Conservation (phyloP, 176 grass and related monocot species). For the Paspalum vaginatum region DNA sequence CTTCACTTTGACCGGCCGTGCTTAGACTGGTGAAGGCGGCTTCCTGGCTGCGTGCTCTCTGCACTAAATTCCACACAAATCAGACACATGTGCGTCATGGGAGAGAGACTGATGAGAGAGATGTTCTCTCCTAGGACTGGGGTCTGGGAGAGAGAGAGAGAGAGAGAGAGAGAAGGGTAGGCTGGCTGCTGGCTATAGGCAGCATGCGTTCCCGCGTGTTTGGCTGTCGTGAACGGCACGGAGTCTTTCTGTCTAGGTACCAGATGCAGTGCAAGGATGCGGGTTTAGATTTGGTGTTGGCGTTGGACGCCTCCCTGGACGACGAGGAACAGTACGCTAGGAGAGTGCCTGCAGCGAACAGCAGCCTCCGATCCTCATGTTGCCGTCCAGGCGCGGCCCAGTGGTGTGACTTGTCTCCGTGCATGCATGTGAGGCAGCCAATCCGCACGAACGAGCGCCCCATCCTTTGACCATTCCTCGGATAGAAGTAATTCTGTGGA, state of each 20-base stretch:
- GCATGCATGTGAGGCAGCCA: constrained; percentile 5
- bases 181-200: too few species aligned
- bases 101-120: constrained; percentile 3
- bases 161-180: background rate
- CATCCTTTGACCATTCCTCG: constrained; percentile 11
- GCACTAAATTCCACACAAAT: constrained; percentile 21
- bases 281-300: background rate
- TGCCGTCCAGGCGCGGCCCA: too few species aligned
- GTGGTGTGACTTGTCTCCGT: constrained; percentile 12
- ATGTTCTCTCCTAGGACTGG: background rate
- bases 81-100: constrained; percentile 3
- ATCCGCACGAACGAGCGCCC: constrained; percentile 30
- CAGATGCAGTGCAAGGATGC: constrained; percentile 14
- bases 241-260: background rate
- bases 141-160: background rate
- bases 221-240: constrained; percentile 64
- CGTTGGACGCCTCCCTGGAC: background rate
- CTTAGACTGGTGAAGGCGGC: constrained; percentile 35
- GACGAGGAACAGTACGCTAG: background rate
- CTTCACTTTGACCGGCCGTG: constrained; percentile 47
- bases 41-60: background rate
- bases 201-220: background rate
- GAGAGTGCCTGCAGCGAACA: background rate
- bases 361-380: background rate
- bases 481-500: too few species aligned